Evolutionary conservation across 148 eudicot genomes (phyloP).

Genomic region (Limonium bicolor): DNA sequence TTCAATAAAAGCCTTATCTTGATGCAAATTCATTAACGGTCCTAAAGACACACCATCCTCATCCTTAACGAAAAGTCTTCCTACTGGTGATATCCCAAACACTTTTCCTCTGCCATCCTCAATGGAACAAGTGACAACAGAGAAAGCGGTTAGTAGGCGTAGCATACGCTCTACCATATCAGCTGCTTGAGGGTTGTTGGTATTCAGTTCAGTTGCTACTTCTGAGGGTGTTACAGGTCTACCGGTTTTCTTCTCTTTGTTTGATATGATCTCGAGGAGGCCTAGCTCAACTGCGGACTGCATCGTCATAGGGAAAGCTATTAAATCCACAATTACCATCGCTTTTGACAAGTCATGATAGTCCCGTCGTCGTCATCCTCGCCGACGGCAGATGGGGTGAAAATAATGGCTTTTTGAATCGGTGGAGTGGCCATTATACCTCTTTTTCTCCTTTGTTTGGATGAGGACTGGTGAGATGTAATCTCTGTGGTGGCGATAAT

Average conservation of each 20-base stretch:
- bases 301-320: constrained; percentile 53
- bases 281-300: constrained; percentile 78
- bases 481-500: too few relatives aligned
- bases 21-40: constrained; percentile 8
- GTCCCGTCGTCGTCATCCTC: constrained; percentile 3
- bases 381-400: too few relatives aligned
- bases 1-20: constrained; percentile 19
- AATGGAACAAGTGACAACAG: constrained; percentile 6
- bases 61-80: constrained; percentile 12
- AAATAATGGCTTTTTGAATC: too few relatives aligned
- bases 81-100: constrained; percentile 15
- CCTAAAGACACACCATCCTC: constrained; percentile 18
- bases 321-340: background rate
- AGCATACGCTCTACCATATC: constrained; percentile 81
- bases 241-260: constrained; percentile 33
- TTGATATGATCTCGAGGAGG: constrained; percentile 66
- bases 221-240: constrained; percentile 46
- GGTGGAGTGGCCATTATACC: too few relatives aligned
- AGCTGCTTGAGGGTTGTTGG: constrained; percentile 45
- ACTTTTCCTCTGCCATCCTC: constrained; percentile 2
- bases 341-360: constrained; percentile 1
- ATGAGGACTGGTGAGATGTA: too few relatives aligned
- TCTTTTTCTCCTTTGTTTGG: too few relatives aligned
- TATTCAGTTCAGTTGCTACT: constrained; percentile 44
- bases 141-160: constrained; percentile 58